Evolutionary conservation across 805 yeast species (phyloP).

Genomic region (Maudiozyma pseudohumilis): DNA sequence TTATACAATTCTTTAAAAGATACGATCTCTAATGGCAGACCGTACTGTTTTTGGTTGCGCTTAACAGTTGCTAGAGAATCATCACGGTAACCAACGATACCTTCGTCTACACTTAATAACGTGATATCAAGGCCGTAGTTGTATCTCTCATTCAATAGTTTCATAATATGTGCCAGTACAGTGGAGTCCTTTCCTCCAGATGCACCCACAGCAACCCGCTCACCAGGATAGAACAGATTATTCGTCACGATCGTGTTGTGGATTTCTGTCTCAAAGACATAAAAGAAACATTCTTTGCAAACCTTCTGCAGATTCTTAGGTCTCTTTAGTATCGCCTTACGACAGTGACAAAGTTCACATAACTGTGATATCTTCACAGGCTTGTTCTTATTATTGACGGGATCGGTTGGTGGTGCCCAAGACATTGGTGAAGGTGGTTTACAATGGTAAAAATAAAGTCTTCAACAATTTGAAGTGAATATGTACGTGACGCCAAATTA

Average conservation of each 20-base stretch:
- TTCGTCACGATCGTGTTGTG: constrained; percentile 76
- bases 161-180: constrained; percentile 80
- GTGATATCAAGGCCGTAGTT: constrained; percentile 81
- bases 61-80: constrained; percentile 95
- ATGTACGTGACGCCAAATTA: no score
- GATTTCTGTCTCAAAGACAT: constrained; percentile 89
- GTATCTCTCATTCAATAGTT: constrained; percentile 78
- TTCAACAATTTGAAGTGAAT: no score
- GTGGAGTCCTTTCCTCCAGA: constrained; percentile 98
- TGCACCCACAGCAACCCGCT: constrained; percentile 92
- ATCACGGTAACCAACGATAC: constrained; percentile 93
- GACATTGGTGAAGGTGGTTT: constrained; percentile 6
- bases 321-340: constrained; percentile 79
- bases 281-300: constrained; percentile 83
- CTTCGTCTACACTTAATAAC: constrained; percentile 86
- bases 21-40: constrained; percentile 68
- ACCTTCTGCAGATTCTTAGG: constrained; percentile 87
- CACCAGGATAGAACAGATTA: constrained; percentile 67
- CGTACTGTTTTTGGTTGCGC: constrained; percentile 78
- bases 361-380: constrained; percentile 33
- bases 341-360: constrained; percentile 75
- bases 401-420: constrained; percentile 27
- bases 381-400: constrained; percentile 19
- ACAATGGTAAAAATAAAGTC: no score
- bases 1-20: constrained; percentile 83